Conservation (phyloP, 1,284 basidiomycete genomes). For the Microbotryum intermedium region DNA sequence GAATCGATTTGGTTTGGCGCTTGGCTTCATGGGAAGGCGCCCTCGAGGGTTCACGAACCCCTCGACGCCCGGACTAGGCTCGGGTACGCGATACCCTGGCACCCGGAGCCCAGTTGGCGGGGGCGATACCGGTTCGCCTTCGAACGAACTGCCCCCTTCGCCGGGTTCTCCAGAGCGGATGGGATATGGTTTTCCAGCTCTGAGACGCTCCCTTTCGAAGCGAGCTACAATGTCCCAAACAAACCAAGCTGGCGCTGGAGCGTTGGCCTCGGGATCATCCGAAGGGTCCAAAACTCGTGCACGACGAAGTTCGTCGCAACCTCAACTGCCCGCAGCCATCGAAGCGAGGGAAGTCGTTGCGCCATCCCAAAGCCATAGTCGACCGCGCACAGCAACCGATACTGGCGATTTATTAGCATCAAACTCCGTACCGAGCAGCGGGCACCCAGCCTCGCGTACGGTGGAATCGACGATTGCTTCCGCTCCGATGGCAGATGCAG, state of each 20-base stretch:
- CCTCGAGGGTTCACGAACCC: conserved; percentile 13
- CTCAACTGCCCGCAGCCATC: conserved; percentile 1
- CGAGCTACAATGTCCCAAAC: not conserved
- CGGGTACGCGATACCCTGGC: conserved; percentile 10
- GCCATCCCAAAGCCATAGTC: not conserved
- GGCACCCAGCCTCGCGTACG: not conserved
- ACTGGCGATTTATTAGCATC: not conserved
- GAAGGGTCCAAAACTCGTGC: conserved; percentile 3
- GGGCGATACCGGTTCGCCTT: conserved; percentile 14
- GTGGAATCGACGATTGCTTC: not conserved
- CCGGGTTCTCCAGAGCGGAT: conserved; percentile 6
- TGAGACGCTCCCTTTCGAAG: conserved; percentile 23
- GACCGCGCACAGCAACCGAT: not conserved
- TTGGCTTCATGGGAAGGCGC: conserved; percentile 23
- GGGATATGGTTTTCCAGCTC: conserved; percentile 26
- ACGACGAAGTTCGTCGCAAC: conserved; percentile 21
- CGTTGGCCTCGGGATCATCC: not conserved
- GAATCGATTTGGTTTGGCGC: conserved; percentile 26
- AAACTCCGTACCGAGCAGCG: not conserved
- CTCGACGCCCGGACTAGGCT: not conserved
- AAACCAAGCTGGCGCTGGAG: not conserved
- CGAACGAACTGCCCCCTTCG: conserved; percentile 16
- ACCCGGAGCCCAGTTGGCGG: not conserved
- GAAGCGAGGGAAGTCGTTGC: not conserved
- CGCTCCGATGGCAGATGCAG: not conserved